phyloP scores from a whole-genome alignment of 768 basidiomycete species.

The Chalciporus piperatus region DNA sequence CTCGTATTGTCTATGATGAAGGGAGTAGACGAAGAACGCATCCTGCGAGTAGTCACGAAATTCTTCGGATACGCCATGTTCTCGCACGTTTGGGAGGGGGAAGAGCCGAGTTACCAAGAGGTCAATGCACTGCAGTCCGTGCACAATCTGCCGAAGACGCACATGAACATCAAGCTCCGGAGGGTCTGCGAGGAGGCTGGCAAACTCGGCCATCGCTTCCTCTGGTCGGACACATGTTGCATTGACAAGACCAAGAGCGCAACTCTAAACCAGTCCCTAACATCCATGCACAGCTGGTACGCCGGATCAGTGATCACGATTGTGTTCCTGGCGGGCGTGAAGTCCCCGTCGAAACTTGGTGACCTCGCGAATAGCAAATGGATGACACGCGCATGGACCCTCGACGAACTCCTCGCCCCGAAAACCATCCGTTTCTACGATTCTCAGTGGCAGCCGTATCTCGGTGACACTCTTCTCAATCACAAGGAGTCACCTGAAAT shows the following conservation, averaged over 20 bases:
- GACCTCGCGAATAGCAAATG: background rate
- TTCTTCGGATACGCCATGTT: conserved; percentile 1
- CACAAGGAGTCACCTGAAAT: conserved; percentile 1
- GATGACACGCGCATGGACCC: conserved; percentile 7
- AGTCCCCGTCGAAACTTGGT: background rate
- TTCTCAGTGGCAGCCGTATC: conserved; percentile 3
- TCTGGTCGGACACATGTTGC: background rate
- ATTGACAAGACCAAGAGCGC: background rate
- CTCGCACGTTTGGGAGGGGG: conserved; percentile 1
- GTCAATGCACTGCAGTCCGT: background rate
- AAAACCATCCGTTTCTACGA: conserved; percentile 5
- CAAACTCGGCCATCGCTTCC: background rate
- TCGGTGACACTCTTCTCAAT: background rate
- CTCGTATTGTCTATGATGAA: background rate
- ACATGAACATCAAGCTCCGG: background rate
- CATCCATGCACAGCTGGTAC: background rate
- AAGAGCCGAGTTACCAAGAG: background rate
- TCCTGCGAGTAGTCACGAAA: background rate
- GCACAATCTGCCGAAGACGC: no score
- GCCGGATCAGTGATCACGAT: background rate
- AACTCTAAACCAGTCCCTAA: background rate
- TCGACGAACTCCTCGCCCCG: conserved; percentile 6
- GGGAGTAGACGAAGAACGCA: background rate
- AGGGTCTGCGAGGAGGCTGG: background rate
- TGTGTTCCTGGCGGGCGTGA: background rate